Evolutionary conservation across 805 yeast species (phyloP).

Genomic region (Spathaspora boniae): DNA sequence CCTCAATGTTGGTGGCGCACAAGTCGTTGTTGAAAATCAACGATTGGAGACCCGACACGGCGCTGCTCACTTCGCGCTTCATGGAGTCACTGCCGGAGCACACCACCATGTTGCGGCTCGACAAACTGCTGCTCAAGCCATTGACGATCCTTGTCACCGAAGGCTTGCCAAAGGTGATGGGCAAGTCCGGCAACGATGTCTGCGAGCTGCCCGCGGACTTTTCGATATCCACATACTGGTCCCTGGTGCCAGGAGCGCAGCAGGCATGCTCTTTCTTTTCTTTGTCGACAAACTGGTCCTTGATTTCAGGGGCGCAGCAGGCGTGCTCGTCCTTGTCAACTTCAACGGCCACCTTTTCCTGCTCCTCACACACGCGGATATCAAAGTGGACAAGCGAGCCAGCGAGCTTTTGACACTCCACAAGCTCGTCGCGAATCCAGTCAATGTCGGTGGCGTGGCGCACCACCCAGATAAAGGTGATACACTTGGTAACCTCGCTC

Average conservation of each 20-base stretch:
- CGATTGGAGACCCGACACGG: slow-evolving; percentile 39
- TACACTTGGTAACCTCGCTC: slow-evolving; percentile 10
- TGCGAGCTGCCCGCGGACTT: background rate
- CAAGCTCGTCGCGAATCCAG: slow-evolving; percentile 41
- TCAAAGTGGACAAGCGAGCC: slow-evolving; percentile 25
- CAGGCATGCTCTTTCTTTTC: too few relatives aligned
- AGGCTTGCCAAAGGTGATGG: slow-evolving; percentile 17
- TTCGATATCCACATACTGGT: slow-evolving; percentile 3
- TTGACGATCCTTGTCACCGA: slow-evolving; percentile 15
- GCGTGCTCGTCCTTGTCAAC: too few relatives aligned
- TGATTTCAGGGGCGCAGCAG: too few relatives aligned
- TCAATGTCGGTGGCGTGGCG: slow-evolving; percentile 26
- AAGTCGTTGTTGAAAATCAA: slow-evolving; percentile 27
- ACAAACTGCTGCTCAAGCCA: slow-evolving; percentile 13
- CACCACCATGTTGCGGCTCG: slow-evolving; percentile 37
- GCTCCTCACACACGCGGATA: slow-evolving; percentile 19
- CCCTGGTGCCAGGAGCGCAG: background rate
- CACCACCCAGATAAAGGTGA: slow-evolving; percentile 47
- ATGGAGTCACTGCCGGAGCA: slow-evolving; percentile 45
- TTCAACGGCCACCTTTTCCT: slow-evolving; percentile 6
- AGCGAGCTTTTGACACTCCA: slow-evolving; percentile 20
- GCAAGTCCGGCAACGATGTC: background rate
- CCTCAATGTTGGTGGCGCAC: slow-evolving; percentile 28
- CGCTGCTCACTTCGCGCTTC: slow-evolving; percentile 36
- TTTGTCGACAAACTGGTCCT: too few relatives aligned